Evolutionary conservation across 495 filamentous ascomycete species (phyloP), one percentile per base, ranked within the genome.

Genomic region (Barbatosphaeria neglecta): DNA sequence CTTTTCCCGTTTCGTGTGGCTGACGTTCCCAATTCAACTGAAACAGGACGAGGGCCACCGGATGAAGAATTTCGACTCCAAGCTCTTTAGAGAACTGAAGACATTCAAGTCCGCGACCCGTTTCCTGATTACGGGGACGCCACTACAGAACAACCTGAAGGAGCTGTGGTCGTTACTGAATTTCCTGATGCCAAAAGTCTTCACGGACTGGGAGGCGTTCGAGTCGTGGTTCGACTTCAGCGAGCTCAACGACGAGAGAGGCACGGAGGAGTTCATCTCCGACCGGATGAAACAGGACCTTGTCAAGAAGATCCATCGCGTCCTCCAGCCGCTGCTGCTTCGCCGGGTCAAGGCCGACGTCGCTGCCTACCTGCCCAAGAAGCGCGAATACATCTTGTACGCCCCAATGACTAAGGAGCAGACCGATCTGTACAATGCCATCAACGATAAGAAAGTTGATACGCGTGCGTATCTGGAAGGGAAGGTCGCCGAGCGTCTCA

Each of bases 151-250:
- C 54, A 98, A 96, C 55, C 80, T 98, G 5, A 80, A 85, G 15
- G 92, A 98, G 55, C 66, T 98, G 2, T 98, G 92, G 92, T 96
- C 92, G 0, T 69, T 98, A 15, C 72, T 98, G 2, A 87, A 97
- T 60, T 98, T 97, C 52, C 70, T 98, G 2, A 75, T 98, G 37
- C 92, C 92, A 2, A 83, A 86, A 33, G 87, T 95, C 33, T 98
- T 98, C 57, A 80, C 86, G 47, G 84, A 93, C 58, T 79, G 90
- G 57, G 81, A 86, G 50, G 81, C 83, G 10, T 98, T 98, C 50
- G 86, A 96, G 62, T 78, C 76, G 27, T 95, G 89, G 87, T 98
- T 98, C 52, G 90, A 98, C 57, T 98, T 98, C 52, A 87, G 84
- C 1, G 89, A 85, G 6, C 69, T 96, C 4, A 76, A 90, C 48